Percentiles rank a stretch among this genome's conserved stretches.
phyloP scores from a whole-genome alignment of 208 protist species.

The Crithidia acanthocephali region DNA sequence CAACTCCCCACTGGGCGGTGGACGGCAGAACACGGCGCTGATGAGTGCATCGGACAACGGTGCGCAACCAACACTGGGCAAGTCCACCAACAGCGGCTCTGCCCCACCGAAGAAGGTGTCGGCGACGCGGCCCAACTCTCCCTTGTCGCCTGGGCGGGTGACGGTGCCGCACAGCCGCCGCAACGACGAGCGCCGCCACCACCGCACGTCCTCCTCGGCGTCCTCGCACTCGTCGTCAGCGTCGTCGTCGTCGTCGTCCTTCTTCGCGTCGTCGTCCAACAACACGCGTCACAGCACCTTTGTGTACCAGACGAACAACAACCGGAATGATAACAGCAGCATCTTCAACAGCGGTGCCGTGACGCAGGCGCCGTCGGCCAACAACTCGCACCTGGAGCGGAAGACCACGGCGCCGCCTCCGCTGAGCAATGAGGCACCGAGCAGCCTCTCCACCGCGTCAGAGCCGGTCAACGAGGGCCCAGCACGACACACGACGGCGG shows the following conservation, averaged over 20 bases:
- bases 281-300: conserved; percentile 20
- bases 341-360: background rate
- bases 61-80: background rate
- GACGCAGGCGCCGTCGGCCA: background rate
- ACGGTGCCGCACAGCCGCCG: conserved; percentile 1
- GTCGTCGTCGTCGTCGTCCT: conserved; percentile 2
- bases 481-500: background rate
- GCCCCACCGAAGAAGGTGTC: background rate
- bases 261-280: background rate
- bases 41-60: conserved; percentile 8
- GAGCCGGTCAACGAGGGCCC: background rate
- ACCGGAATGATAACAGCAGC: conserved; percentile 7
- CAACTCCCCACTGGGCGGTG: background rate
- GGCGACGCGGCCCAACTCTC: conserved; percentile 11
- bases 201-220: background rate
- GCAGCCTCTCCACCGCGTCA: background rate
- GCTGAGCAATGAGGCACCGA: background rate
- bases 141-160: background rate
- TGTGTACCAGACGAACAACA: conserved; percentile 20
- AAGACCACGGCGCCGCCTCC: background rate
- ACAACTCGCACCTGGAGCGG: background rate
- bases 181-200: background rate
- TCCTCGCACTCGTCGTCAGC: background rate
- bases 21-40: conserved; percentile 5
- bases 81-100: background rate